Evolutionary conservation across 352 stramenopile species (phyloP).

Genomic region (Phytophthora podocarpi): DNA sequence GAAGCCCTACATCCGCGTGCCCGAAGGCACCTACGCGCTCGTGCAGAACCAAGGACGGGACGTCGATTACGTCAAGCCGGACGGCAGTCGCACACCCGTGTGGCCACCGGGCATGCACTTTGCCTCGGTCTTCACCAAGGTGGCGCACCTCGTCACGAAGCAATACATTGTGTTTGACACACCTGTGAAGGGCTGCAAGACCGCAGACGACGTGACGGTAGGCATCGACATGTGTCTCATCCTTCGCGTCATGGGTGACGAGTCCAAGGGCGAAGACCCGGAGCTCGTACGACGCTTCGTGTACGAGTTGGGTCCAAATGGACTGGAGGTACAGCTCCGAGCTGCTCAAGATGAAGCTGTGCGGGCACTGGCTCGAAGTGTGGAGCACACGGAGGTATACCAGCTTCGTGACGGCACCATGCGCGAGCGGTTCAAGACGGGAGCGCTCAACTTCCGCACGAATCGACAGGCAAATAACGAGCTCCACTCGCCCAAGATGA

Average conservation of each 20-base stretch:
- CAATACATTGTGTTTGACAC: slow-evolving; percentile 90
- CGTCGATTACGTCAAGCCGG: slow-evolving; percentile 52
- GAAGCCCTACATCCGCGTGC: slow-evolving; percentile 86
- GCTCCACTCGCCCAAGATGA: slow-evolving; percentile 30
- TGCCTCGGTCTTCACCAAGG: slow-evolving; percentile 76
- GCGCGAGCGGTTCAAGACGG: slow-evolving; percentile 68
- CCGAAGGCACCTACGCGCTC: slow-evolving; percentile 88
- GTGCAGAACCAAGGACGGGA: slow-evolving; percentile 87
- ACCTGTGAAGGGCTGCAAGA: slow-evolving; percentile 90
- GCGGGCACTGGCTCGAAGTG: slow-evolving; percentile 76
- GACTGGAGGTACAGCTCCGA: slow-evolving; percentile 84
- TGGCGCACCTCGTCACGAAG: slow-evolving; percentile 89
- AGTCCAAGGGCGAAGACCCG: slow-evolving; percentile 81
- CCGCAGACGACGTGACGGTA: slow-evolving; percentile 87
- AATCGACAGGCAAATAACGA: slow-evolving; percentile 22
- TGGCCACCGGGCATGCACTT: slow-evolving; percentile 85
- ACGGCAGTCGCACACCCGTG: slow-evolving; percentile 54
- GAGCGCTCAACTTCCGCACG: slow-evolving; percentile 33
- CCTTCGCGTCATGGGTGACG: slow-evolving; percentile 89
- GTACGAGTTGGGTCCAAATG: slow-evolving; percentile 85
- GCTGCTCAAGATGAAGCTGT: slow-evolving; percentile 87
- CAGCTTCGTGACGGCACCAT: slow-evolving; percentile 77
- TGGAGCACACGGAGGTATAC: slow-evolving; percentile 91
- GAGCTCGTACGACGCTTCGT: slow-evolving; percentile 88
- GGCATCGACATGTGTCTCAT: slow-evolving; percentile 89